Percentiles rank a stretch among this genome's conserved stretches.
phyloP scores from a whole-genome alignment of 345 rosid species.

The Aquilaria sinensis region DNA sequence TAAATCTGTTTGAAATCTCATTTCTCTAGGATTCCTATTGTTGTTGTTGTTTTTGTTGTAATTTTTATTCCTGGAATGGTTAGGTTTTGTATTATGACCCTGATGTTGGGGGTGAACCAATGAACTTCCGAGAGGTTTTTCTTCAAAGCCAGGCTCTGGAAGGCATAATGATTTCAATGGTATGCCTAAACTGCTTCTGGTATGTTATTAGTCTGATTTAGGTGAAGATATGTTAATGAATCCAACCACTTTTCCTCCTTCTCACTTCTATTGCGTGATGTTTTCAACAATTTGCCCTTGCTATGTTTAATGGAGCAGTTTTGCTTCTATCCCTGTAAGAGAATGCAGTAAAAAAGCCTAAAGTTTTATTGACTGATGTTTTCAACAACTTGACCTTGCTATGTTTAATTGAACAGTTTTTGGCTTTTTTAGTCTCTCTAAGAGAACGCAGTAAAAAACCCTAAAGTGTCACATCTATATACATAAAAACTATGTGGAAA shows the following conservation, averaged over 20 bases:
- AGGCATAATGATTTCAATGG: constrained; percentile 82
- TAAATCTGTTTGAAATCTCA: background rate
- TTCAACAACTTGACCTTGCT: background rate
- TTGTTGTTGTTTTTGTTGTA: constrained; percentile 2
- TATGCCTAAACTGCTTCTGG: constrained; percentile 23
- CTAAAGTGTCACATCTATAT: background rate
- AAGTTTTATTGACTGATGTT: background rate
- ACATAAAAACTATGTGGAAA: background rate
- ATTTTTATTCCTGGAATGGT: constrained; percentile 1
- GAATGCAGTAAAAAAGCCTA: constrained; percentile 1
- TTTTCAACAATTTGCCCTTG: background rate
- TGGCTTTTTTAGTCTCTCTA: background rate
- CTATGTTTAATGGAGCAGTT: background rate
- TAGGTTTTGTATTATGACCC: constrained; percentile 86
- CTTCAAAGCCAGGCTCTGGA: constrained; percentile 97
- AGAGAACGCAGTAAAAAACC: constrained; percentile 2
- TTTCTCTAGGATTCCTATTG: background rate
- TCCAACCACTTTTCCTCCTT: too few relatives aligned
- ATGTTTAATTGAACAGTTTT: background rate
- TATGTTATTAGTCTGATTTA: constrained; percentile 7
- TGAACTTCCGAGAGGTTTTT: constrained; percentile 86
- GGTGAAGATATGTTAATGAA: background rate
- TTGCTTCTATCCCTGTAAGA: background rate
- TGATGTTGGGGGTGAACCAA: constrained; percentile 73
- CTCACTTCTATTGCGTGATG: background rate